Conservation (phyloP, 2,329 filamentous ascomycete species). For the Beauveria bassiana region DNA sequence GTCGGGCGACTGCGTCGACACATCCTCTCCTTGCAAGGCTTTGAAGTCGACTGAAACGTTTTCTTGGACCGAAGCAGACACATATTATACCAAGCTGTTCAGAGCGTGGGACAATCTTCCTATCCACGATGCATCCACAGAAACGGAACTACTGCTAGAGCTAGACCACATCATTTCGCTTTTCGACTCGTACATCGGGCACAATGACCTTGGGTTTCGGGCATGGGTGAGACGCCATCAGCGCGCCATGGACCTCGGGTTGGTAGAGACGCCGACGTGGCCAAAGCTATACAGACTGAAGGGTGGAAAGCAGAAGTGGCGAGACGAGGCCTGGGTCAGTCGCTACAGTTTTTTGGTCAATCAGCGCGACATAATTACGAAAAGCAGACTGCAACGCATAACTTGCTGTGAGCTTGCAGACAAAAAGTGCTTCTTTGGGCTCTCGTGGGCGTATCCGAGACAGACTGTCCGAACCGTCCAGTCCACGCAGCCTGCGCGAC, state of each 20-base stretch:
- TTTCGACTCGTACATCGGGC: constrained; percentile 18
- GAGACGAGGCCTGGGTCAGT: constrained; percentile 17
- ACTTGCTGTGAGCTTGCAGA: neutral
- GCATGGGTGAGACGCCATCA: constrained; percentile 17
- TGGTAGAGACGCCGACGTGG: constrained; percentile 11
- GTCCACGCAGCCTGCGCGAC: neutral
- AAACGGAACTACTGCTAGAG: constrained; percentile 10
- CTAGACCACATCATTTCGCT: constrained; percentile 17
- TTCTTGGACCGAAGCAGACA: neutral
- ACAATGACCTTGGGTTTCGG: constrained; percentile 18
- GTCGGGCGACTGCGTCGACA: neutral
- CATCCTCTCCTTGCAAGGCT: neutral
- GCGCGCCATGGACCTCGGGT: constrained; percentile 16
- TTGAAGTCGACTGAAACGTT: neutral
- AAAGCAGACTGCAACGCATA: constrained; percentile 4
- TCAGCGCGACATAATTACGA: constrained; percentile 15
- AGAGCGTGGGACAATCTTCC: constrained; percentile 7
- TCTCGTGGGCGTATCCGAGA: neutral
- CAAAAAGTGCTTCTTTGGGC: constrained; percentile 5
- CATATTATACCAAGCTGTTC: constrained; percentile 8
- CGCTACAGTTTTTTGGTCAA: constrained; percentile 19
- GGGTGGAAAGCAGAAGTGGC: constrained; percentile 9
- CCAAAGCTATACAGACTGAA: constrained; percentile 10
- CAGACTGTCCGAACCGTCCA: neutral
- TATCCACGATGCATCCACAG: constrained; percentile 4